Conservation (phyloP, 2,329 filamentous ascomycete species). For the Laburnicola sp. region DNA sequence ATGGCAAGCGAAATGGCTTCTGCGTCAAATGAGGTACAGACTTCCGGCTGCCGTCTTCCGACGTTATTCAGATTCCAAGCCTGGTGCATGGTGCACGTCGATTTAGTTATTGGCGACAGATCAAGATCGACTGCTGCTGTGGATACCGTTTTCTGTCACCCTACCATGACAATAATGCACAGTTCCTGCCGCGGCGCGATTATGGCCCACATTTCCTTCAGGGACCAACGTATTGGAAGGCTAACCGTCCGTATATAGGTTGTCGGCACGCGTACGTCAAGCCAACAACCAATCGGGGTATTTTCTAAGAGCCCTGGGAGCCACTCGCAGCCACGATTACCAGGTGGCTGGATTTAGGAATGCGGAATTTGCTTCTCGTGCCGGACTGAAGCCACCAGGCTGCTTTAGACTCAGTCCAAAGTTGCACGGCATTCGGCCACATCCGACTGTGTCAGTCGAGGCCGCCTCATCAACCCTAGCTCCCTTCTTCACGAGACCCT, state of each 20-base stretch:
- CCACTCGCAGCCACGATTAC: conserved; percentile 21
- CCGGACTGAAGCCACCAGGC: conserved; percentile 15
- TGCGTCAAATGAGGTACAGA: conserved; percentile 24
- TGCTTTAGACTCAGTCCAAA: conserved; percentile 18
- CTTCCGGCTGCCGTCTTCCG: conserved; percentile 15
- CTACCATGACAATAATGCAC: conserved; percentile 22
- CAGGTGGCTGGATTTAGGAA: conserved; percentile 13
- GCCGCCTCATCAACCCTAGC: conserved; percentile 13
- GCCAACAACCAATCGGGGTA: conserved; percentile 25
- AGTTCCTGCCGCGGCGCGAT: conserved; percentile 20
- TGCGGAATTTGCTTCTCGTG: conserved; percentile 11
- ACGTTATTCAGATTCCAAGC: conserved; percentile 21
- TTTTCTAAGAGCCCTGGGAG: conserved; percentile 31
- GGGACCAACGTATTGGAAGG: conserved; percentile 24
- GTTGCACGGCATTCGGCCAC: conserved; percentile 29
- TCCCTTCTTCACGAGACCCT: conserved; percentile 24
- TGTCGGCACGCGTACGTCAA: conserved; percentile 13
- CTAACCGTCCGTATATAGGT: conserved; percentile 21
- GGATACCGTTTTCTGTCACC: conserved; percentile 46
- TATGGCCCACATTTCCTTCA: conserved; percentile 18
- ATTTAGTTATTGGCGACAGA: conserved; percentile 22
- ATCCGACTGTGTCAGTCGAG: conserved; percentile 22
- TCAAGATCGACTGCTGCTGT: conserved; percentile 27
- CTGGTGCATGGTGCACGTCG: conserved; percentile 29
- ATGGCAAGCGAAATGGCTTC: conserved; percentile 2